Percentiles rank a stretch among this genome's conserved stretches.
Conservation (phyloP, 768 basidiomycete genomes). For the Kwoniella heveanensis region DNA sequence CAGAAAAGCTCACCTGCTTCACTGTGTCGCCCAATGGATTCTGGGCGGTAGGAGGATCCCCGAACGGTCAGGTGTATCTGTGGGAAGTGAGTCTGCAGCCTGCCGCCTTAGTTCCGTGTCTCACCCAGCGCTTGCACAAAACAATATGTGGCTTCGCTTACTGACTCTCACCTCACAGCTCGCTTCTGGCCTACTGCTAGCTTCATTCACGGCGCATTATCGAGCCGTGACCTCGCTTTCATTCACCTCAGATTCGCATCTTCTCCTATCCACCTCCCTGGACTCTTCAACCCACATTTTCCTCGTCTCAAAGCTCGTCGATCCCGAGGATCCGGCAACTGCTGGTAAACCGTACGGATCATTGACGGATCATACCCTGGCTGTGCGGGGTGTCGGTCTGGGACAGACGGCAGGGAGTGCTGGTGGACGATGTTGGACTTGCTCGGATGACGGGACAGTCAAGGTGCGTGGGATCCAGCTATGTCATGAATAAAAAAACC, state of each 20-base stretch:
- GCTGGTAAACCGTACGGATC: slow-evolving; percentile 75
- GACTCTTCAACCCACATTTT: slow-evolving; percentile 84
- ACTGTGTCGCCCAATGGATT: slow-evolving; percentile 70
- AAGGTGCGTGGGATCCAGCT: no score
- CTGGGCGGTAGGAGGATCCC: slow-evolving; percentile 84
- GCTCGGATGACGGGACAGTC: slow-evolving; percentile 84
- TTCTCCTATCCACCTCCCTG: slow-evolving; percentile 82
- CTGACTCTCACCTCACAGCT: slow-evolving; percentile 61
- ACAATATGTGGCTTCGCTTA: no score
- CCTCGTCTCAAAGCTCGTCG: slow-evolving; percentile 45
- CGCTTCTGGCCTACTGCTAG: slow-evolving; percentile 88
- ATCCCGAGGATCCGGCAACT: slow-evolving; percentile 36
- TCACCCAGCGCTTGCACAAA: no score
- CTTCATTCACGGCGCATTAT: slow-evolving; percentile 94
- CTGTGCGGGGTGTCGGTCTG: slow-evolving; percentile 77
- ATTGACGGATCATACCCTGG: slow-evolving; percentile 87
- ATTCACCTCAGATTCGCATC: slow-evolving; percentile 79
- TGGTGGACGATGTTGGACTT: slow-evolving; percentile 66
- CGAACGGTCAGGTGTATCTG: slow-evolving; percentile 83
- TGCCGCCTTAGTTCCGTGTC: no score
- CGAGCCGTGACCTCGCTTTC: slow-evolving; percentile 78
- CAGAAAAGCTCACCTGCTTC: slow-evolving; percentile 84
- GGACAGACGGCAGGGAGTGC: slow-evolving; percentile 74
- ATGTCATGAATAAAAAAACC: no score
- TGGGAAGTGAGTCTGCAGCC: slow-evolving; percentile 95